A percentile compares a stretch with the other conserved stretches of the same genome.
These are phyloP conservation scores for Fusarium bactridioides DNA, from an alignment of 2,329 filamentous ascomycete genomes.

Conservation along the genomic window DNA sequence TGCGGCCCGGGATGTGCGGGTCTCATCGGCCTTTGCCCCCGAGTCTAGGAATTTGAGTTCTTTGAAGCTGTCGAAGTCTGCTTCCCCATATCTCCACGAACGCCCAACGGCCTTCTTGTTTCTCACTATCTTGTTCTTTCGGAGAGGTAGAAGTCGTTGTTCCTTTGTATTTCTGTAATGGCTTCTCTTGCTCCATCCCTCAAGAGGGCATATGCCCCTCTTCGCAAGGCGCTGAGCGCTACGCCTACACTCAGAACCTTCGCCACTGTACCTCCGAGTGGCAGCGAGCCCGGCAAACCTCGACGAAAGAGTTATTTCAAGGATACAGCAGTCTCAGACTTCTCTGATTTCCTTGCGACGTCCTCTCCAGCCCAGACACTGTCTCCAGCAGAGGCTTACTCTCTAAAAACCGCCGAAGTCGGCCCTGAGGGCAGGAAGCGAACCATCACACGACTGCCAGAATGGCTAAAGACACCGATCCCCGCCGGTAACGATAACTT, in stretches of 20 bases:
- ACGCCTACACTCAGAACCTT: conserved; percentile 50
- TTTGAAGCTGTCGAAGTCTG: conserved; percentile 26
- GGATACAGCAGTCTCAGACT: conserved; percentile 63
- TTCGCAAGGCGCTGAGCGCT: conserved; percentile 51
- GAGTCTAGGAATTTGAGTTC: conserved; percentile 38
- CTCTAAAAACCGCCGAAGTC: conserved; percentile 69
- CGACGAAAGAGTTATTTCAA: conserved; percentile 64
- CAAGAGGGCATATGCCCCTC: conserved; percentile 52
- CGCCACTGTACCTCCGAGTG: conserved; percentile 55
- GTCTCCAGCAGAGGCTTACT: conserved; percentile 63
- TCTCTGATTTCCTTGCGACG: conserved; percentile 64
- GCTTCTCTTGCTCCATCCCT: conserved; percentile 52
- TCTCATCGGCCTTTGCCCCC: conserved; percentile 40
- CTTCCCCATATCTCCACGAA: conserved; percentile 12
- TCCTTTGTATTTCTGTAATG: conserved; percentile 41
- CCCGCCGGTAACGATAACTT: conserved; percentile 82
- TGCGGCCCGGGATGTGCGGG: conserved; percentile 35
- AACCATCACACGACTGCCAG: conserved; percentile 78
- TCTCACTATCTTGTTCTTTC: not conserved
- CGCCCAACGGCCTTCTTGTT: conserved; percentile 8
- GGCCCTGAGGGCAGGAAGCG: conserved; percentile 69
- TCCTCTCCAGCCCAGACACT: conserved; percentile 54
- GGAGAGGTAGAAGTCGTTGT: not conserved
- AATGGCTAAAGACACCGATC: conserved; percentile 96
- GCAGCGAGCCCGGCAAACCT: conserved; percentile 40